Evolutionary conservation across 345 rosid species (phyloP), one percentile per base, ranked within the genome.

Genomic region (Hibiscus mutabilis): DNA sequence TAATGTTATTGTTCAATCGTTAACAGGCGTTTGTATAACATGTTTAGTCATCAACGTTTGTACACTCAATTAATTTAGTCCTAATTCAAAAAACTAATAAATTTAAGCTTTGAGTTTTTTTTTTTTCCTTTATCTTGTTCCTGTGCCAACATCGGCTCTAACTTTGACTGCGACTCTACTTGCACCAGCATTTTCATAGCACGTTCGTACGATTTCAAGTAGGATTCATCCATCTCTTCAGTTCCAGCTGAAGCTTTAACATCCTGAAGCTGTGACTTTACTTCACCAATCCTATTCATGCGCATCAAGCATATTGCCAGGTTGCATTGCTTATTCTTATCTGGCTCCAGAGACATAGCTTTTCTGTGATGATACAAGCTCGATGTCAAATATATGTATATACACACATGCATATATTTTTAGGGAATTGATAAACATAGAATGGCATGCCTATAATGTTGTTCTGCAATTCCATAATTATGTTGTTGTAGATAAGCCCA

Each of bases 401-500:
- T 19, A 29, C 68, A 15, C 55, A 13, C 6, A 33, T 12, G n/a
- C 59, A 33, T 12, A 31, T 18, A 18, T 0, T 14, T 56, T 14
- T 61, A 11, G 3, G 10, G 51, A 5, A 62, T 9, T n/a, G n/a
- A 35, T 62, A 33, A 35, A 60, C 44, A 64, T 16, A 4, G 27
- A 49, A 55, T 18, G 5, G 2, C 29, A 55, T 77, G 83, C 96
- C 89, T 83, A 86, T 92, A 90, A 78, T 84, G 73, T 27, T 87
- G 86, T 72, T 90, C 93, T 11, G 97, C 93, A n/a, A 82, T 83
- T 73, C 91, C 88, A 31, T 84, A 91, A 76, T 93, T 84, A 73
- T 82, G 86, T 29, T 84, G 74, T 84, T 85, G 92, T 76, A 93
- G 73, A 69, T 86, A 87, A 75, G 93, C 97, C 98, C 97, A 93